phyloP scores from a whole-genome alignment of 2,329 filamentous ascomycete genomes.

The Ophiostoma sp. region DNA sequence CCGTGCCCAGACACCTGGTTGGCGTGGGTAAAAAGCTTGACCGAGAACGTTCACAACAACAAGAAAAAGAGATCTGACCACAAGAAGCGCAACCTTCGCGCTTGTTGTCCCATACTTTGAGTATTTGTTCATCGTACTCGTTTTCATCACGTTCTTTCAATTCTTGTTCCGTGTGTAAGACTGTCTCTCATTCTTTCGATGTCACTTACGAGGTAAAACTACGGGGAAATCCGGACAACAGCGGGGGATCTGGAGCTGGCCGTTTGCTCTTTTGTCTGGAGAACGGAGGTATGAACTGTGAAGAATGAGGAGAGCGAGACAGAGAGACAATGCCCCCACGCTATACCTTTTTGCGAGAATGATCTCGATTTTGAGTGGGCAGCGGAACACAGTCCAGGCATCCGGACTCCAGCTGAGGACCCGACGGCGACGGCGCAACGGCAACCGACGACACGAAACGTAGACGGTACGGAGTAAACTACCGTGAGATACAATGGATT shows the following conservation, averaged over 20 bases:
- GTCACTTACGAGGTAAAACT: neutral
- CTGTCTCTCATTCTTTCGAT: neutral
- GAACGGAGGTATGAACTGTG: neutral
- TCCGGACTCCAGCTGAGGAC: neutral
- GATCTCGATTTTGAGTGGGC: neutral
- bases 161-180: neutral
- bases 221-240: neutral
- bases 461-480: no score
- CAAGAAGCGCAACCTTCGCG: slow-evolving; percentile 6
- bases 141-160: neutral
- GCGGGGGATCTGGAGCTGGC: neutral
- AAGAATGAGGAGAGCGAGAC: neutral
- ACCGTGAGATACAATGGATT: no score
- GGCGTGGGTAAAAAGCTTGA: neutral
- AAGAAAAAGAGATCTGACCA: neutral
- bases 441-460: neutral
- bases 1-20: neutral
- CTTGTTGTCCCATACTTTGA: neutral
- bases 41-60: neutral
- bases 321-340: neutral
- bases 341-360: neutral
- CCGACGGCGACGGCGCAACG: neutral
- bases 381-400: neutral
- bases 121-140: neutral
- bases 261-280: neutral